Evolutionary conservation across 805 yeast species (phyloP).

Genomic region (Candida patagonica): DNA sequence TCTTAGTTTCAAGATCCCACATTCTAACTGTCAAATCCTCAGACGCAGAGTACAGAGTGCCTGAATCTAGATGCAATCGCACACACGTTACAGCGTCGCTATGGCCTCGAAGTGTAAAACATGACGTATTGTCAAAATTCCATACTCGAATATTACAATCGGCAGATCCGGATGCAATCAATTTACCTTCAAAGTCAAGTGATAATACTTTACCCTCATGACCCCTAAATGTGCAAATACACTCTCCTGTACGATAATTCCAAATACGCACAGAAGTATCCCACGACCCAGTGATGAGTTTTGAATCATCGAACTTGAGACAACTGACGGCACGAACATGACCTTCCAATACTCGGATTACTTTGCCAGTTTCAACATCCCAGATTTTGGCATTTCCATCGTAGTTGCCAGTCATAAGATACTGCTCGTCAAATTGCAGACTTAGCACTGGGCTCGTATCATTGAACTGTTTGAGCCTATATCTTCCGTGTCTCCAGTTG

Average conservation of each 20-base stretch:
- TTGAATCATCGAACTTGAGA: conserved; percentile 76
- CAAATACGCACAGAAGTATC: conserved; percentile 90
- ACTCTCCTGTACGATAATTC: conserved; percentile 92
- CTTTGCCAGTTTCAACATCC: conserved; percentile 74
- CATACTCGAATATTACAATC: conserved; percentile 89
- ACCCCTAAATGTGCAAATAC: conserved; percentile 88
- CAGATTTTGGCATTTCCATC: conserved; percentile 89
- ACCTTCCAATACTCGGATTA: conserved; percentile 72
- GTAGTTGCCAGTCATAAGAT: conserved; percentile 83
- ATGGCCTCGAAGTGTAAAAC: conserved; percentile 90
- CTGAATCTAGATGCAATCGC: conserved; percentile 69
- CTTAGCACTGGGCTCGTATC: conserved; percentile 87
- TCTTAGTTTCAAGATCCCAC: conserved; percentile 85
- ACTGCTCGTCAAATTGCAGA: conserved; percentile 70
- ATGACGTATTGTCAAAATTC: conserved; percentile 91
- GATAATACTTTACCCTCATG: conserved; percentile 79
- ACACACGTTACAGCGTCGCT: conserved; percentile 88
- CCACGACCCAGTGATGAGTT: conserved; percentile 83
- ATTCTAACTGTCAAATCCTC: conserved; percentile 88
- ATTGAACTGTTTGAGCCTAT: conserved; percentile 49
- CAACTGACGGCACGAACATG: conserved; percentile 83
- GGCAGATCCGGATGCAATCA: conserved; percentile 89
- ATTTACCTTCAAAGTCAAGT: conserved; percentile 71
- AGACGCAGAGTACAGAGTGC: conserved; percentile 74
- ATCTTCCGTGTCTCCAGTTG: conserved; percentile 87